A percentile compares a stretch with the other conserved stretches of the same genome.
These are phyloP conservation scores for Teratosphaeria zuluensis DNA, from an alignment of 2,329 filamentous ascomycete species.

Conservation along the genomic window DNA sequence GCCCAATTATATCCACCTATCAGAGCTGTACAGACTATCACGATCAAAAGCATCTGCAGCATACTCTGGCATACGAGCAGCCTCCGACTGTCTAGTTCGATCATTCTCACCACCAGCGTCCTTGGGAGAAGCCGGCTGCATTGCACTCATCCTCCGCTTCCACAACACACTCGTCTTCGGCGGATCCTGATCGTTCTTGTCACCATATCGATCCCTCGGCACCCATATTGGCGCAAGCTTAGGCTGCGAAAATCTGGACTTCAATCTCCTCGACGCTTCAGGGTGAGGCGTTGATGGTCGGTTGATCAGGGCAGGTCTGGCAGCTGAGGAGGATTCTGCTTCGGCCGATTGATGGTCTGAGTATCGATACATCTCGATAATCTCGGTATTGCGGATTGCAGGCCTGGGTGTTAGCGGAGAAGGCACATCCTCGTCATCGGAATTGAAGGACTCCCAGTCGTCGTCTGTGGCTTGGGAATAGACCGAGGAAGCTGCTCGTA, in stretches of 20 bases:
- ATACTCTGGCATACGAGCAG: not conserved
- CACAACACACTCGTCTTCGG: slow-evolving; percentile 3
- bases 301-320: not conserved
- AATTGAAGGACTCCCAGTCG: not conserved
- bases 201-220: not conserved
- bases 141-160: not conserved
- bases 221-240: slow-evolving; percentile 2
- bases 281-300: not conserved
- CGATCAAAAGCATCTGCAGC: not conserved
- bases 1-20: not conserved
- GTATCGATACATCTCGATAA: slow-evolving; percentile 4
- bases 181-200: not conserved
- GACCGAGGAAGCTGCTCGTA: not conserved
- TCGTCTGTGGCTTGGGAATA: not conserved
- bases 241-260: not conserved
- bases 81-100: not conserved
- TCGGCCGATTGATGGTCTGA: slow-evolving; percentile 1
- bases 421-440: not conserved
- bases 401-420: not conserved
- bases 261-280: not conserved
- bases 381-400: not conserved
- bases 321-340: not conserved
- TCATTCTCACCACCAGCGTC: not conserved
- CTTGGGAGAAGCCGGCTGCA: not conserved
- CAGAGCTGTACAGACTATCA: not conserved